Conservation (phyloP, 805 yeast genomes). For the Hanseniaspora hatyaiensis region DNA sequence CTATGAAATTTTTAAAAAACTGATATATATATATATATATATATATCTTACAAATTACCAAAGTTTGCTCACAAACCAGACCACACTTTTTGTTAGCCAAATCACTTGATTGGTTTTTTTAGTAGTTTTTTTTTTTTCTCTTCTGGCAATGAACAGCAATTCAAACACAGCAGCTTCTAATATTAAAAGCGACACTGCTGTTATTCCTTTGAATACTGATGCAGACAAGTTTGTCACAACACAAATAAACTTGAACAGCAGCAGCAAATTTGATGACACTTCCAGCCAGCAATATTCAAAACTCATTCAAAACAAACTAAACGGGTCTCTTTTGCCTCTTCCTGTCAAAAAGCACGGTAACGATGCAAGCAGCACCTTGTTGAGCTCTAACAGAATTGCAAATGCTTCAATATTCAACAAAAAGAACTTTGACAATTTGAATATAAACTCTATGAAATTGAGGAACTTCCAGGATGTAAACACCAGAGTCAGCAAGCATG, state of each 20-base stretch:
- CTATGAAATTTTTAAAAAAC: no score
- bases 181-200: neutral
- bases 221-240: neutral
- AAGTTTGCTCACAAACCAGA: no score
- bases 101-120: no score
- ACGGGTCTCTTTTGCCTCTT: constrained; percentile 9
- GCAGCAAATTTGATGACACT: neutral
- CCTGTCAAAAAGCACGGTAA: neutral
- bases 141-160: neutral
- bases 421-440: constrained; percentile 11
- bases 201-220: neutral
- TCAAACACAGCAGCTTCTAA: neutral
- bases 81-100: no score
- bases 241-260: neutral
- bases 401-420: constrained; percentile 2
- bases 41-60: no score
- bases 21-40: no score
- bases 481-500: constrained; percentile 7
- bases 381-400: no score
- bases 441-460: constrained; percentile 1
- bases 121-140: neutral
- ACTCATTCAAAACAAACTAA: constrained; percentile 6
- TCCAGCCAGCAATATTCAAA: constrained; percentile 11
- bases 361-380: no score
- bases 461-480: constrained; percentile 12